Evolutionary conservation across 1,284 basidiomycete genomes (phyloP).

Genomic region (Puccinia polysora): DNA sequence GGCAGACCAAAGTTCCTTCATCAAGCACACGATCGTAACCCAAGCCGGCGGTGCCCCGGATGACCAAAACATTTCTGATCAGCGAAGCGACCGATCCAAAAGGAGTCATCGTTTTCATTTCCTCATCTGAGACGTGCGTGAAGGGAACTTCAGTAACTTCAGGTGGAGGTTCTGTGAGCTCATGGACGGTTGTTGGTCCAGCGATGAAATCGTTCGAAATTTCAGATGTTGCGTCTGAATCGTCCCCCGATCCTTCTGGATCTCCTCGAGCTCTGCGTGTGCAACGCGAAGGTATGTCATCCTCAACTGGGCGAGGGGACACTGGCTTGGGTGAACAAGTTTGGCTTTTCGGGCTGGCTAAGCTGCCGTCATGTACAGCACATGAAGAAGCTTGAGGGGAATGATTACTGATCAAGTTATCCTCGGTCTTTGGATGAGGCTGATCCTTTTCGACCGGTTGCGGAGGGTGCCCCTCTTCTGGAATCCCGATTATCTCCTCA

Average conservation of each 20-base stretch:
- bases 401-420: no score
- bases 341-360: not conserved
- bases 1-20: constrained; percentile 37
- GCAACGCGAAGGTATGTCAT: not conserved
- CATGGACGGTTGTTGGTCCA: constrained; percentile 35
- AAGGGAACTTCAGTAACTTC: constrained; percentile 27
- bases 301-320: not conserved
- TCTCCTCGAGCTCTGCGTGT: not conserved
- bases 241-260: constrained; percentile 9
- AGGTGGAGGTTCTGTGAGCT: constrained; percentile 32
- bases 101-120: constrained; percentile 14
- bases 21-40: constrained; percentile 39
- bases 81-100: constrained; percentile 29
- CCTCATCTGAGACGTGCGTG: constrained; percentile 21
- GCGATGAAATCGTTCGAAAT: not conserved
- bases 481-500: constrained; percentile 25
- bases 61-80: constrained; percentile 36
- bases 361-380: no score
- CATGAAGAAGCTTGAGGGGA: no score
- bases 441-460: no score
- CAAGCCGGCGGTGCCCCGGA: constrained; percentile 18
- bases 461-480: not conserved
- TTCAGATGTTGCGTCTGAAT: not conserved
- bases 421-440: no score
- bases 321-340: not conserved